A percentile compares a stretch with the other conserved stretches of the same genome.
Evolutionary conservation across 176 grass and related monocot genomes (phyloP).

Genomic region (Aegilops longissima): DNA sequence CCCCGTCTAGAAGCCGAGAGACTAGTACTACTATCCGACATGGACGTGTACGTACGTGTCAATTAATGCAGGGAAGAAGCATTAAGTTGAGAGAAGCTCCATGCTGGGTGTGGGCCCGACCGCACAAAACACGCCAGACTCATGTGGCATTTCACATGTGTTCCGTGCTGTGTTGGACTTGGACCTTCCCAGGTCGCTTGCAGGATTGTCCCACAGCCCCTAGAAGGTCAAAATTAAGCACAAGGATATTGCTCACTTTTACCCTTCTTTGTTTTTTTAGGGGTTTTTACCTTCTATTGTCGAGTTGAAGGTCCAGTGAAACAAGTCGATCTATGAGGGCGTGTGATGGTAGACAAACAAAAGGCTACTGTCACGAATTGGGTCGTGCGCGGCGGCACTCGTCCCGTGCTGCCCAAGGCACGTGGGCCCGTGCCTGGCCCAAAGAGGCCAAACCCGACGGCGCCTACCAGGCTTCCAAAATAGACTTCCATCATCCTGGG

Average conservation of each 20-base stretch:
- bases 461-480: neutral
- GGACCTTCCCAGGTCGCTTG: neutral
- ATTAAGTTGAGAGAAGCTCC: neutral
- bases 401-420: conserved; percentile 31
- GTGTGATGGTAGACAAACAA: too few species aligned
- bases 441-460: neutral
- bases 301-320: neutral
- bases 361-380: neutral
- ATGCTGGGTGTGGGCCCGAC: neutral
- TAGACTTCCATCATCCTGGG: neutral
- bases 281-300: neutral
- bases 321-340: neutral
- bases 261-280: too few species aligned
- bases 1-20: conserved; percentile 1
- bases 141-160: neutral
- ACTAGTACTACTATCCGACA: too few species aligned
- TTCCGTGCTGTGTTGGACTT: neutral
- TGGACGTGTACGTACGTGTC: neutral
- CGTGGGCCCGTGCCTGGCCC: neutral
- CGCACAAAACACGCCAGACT: neutral
- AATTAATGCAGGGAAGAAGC: neutral
- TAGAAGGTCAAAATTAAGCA: neutral
- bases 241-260: neutral
- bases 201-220: neutral
- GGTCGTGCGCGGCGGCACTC: conserved; percentile 4